phyloP scores from a whole-genome alignment of 2,329 filamentous ascomycete species.

The Ramichloridium luteum region DNA sequence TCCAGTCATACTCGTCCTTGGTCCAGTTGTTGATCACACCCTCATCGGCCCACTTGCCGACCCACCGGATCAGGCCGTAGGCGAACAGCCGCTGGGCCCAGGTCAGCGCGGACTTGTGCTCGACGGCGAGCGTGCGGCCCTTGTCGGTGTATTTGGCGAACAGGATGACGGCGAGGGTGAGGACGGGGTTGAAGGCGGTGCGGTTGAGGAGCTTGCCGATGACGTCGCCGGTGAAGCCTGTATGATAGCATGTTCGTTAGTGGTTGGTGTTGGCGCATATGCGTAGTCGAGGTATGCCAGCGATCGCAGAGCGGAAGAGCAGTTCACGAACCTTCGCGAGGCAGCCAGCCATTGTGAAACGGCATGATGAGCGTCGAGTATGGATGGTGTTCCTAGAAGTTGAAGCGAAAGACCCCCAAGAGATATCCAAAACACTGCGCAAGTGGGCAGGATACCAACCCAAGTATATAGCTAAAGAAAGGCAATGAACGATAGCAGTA shows the following conservation, averaged over 20 bases:
- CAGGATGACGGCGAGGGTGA: conserved; percentile 52
- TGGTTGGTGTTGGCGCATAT: neutral
- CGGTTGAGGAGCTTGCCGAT: conserved; percentile 44
- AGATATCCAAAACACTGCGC: no score
- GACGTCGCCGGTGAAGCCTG: conserved; percentile 45
- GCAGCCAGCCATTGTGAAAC: conserved; percentile 3
- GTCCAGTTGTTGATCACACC: conserved; percentile 41
- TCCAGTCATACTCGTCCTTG: conserved; percentile 50
- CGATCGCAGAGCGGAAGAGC: neutral
- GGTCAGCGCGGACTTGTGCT: conserved; percentile 40
- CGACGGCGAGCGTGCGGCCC: conserved; percentile 41
- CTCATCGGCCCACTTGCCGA: conserved; percentile 42
- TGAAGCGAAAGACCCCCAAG: no score
- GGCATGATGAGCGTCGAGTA: no score
- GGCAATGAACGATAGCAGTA: no score
- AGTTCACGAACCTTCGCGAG: conserved; percentile 19
- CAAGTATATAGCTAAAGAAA: no score
- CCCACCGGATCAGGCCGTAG: conserved; percentile 37
- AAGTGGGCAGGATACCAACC: no score
- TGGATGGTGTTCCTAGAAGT: no score
- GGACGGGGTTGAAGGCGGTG: conserved; percentile 51
- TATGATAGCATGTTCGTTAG: no score
- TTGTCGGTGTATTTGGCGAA: conserved; percentile 51
- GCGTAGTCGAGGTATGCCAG: neutral
- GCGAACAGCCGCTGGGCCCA: conserved; percentile 36